Base-by-base conservation (phyloP, 345 rosid genomes). In the Chamaenerion angustifolium region DNA sequence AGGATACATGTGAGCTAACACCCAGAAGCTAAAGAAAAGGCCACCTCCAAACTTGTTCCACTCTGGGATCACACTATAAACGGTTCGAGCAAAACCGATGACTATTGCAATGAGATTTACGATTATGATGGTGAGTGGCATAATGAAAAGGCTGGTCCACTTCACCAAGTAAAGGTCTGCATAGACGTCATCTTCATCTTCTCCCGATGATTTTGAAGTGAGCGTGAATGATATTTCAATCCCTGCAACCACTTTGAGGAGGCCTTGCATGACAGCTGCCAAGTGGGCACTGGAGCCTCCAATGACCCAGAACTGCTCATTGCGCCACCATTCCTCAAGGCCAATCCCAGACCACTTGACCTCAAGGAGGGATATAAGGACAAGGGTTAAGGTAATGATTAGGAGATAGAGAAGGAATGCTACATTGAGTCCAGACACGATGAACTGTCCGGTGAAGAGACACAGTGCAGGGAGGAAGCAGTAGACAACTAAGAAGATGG, bases 221-320 rank as follows among this genome's bases (percentile, higher is more conserved):
- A 88, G 40, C 0, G 64, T 90, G 79, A 90, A 90, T 0, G 94
- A 86, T 40, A 90, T 90, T 55, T 90, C 98, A 0, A 90, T 69
- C 4, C 94, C 96, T 0, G 88, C 95, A 18, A 80, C 3, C 7
- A 86, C 83, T 71, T 90, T 86, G 0, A 90, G 79, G 21, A 86
- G 75, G 0, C 98, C 98, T 56, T 90, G 98, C 3, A 86, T 42
- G 12, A 90, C 96, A 2, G 96, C 94, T 8, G 63, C 83, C 0
- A 90, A 76, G 70, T 86, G 95, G 48, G 98, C 96, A 6, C 96
- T 90, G 0, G 92, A 66, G 44, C 98, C 96, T 9, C 98, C 98
- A 10, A 90, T 90, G 0, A 79, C 61, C 98, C 96, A 90, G 60
- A 90, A 90, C 59, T 83, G 94, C 76, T 90, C 94, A 6, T 90